phyloP scores from a whole-genome alignment of 2,329 filamentous ascomycete species.

The Xylariaceae sp. region DNA sequence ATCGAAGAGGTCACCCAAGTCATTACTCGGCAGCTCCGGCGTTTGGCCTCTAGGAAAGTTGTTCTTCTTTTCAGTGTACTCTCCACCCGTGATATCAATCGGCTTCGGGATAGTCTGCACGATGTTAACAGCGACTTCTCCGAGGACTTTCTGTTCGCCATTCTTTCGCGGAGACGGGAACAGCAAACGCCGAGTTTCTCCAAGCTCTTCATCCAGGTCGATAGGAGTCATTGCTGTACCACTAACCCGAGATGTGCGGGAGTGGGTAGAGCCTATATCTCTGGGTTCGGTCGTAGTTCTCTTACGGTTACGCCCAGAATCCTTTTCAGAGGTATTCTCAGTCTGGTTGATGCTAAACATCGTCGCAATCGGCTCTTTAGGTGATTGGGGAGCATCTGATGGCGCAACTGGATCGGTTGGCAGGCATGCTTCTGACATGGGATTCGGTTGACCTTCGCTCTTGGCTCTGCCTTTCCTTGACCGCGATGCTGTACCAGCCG shows the following conservation, averaged over 20 bases:
- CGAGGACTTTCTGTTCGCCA: constrained; percentile 55
- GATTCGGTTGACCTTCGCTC: constrained; percentile 40
- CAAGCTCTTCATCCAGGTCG: constrained; percentile 47
- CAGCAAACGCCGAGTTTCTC: constrained; percentile 61
- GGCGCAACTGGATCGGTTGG: constrained; percentile 50
- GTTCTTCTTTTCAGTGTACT: constrained; percentile 42
- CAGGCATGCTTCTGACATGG: constrained; percentile 50
- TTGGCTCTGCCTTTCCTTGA: constrained; percentile 47
- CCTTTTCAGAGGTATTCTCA: constrained; percentile 33
- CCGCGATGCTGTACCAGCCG: constrained; percentile 38
- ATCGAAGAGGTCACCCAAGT: constrained; percentile 59
- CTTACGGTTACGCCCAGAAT: constrained; percentile 18
- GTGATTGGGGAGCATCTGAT: constrained; percentile 35
- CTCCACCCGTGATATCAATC: constrained; percentile 33
- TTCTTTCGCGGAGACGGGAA: constrained; percentile 72
- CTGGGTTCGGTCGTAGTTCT: constrained; percentile 18
- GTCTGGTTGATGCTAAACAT: constrained; percentile 24
- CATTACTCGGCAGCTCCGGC: constrained; percentile 33
- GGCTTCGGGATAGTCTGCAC: constrained; percentile 40
- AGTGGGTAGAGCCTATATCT: constrained; percentile 44
- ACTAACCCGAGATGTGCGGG: constrained; percentile 47
- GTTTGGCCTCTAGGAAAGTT: constrained; percentile 30
- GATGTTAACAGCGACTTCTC: constrained; percentile 51
- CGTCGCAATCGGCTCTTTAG: constrained; percentile 20
- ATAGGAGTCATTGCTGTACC: constrained; percentile 56